phyloP scores from a whole-genome alignment of 2,329 filamentous ascomycete genomes.

The Exophiala aquamarina region DNA sequence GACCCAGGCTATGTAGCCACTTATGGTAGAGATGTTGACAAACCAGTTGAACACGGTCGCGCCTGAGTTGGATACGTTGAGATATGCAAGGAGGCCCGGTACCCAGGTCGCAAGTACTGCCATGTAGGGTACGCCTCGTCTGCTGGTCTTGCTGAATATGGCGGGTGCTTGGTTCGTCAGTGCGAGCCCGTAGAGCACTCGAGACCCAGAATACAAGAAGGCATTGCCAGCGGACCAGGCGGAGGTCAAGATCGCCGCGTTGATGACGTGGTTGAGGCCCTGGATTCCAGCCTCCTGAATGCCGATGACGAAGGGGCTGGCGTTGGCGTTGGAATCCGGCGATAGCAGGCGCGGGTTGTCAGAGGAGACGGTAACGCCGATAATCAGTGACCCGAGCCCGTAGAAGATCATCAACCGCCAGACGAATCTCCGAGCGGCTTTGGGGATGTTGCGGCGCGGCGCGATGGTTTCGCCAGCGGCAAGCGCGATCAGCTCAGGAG shows the following conservation, averaged over 20 bases:
- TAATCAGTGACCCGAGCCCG: slow-evolving; percentile 35
- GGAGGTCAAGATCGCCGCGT: slow-evolving; percentile 72
- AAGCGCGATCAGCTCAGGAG: slow-evolving; percentile 55
- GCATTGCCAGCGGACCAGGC: slow-evolving; percentile 57
- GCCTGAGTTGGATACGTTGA: slow-evolving; percentile 38
- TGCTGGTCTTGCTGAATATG: slow-evolving; percentile 41
- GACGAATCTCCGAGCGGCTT: slow-evolving; percentile 48
- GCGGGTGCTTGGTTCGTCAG: slow-evolving; percentile 32
- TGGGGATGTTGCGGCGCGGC: slow-evolving; percentile 59
- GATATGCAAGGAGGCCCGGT: slow-evolving; percentile 36
- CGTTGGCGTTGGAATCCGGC: slow-evolving; percentile 53
- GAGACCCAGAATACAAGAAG: slow-evolving; percentile 35
- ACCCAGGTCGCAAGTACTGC: slow-evolving; percentile 43
- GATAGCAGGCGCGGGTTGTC: slow-evolving; percentile 50
- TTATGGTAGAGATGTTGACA: slow-evolving; percentile 41
- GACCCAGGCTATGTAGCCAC: slow-evolving; percentile 41
- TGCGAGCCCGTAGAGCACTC: slow-evolving; percentile 35
- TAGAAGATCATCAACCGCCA: slow-evolving; percentile 44
- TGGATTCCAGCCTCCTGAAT: slow-evolving; percentile 60
- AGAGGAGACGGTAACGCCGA: slow-evolving; percentile 46
- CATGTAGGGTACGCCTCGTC: slow-evolving; percentile 54
- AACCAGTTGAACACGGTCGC: slow-evolving; percentile 43
- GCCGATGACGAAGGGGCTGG: slow-evolving; percentile 44
- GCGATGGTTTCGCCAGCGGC: slow-evolving; percentile 58
- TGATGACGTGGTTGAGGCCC: slow-evolving; percentile 70